Base-by-base conservation (phyloP, 1,139 yeast genomes). In the Magnusiomyces suaveolens region DNA sequence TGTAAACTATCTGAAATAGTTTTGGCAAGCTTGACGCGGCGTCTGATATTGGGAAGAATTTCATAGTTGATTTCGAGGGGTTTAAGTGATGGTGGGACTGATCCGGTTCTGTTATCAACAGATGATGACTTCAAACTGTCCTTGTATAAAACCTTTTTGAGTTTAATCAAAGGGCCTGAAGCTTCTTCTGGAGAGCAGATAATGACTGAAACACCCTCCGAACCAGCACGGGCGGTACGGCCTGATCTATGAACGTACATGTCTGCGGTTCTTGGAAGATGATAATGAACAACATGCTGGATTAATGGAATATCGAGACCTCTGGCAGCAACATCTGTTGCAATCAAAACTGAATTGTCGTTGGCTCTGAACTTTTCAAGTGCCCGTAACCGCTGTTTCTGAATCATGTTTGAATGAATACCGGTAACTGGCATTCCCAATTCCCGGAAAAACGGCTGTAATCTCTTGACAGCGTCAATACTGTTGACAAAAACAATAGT, bases 301-400 rank as follows among this genome's bases (percentile, higher is more conserved):
- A 94, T 90, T 51, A 80, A 79, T 1, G 96, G 86, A 57, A 94
- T 88, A 75, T 94, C 99, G 58, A 94, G 77, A 58, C 99, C 99
- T 74, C 99, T 81, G 4, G 99, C 98, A 1, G 99, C 98, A 53
- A 92, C 97, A 70, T 92, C 99, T 1, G 97, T 88, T 0, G 97
- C 96, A 54, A 94, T 80, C 54, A 94, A 75, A 1, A 92, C 90
- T 0, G 88, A 79, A 1, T 60, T 75, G 4, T 69, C 66, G 23
- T 64, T 64, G n/a, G 72, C 75, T 56, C 58, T 72, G 74, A 63
- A 76, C 68, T 64, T 79, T 73, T 94, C 99, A 63, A 94, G 73
- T 4, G 94, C 81, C 63, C 92, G 78, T 63, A 94, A 73, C 66
- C 99, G 82, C 67, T 87, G 96, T 65, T 89, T 92, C 68, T 94